Evolutionary conservation across 2,329 filamentous ascomycete species (phyloP).

Genomic region (Colletotrichum somersetense): DNA sequence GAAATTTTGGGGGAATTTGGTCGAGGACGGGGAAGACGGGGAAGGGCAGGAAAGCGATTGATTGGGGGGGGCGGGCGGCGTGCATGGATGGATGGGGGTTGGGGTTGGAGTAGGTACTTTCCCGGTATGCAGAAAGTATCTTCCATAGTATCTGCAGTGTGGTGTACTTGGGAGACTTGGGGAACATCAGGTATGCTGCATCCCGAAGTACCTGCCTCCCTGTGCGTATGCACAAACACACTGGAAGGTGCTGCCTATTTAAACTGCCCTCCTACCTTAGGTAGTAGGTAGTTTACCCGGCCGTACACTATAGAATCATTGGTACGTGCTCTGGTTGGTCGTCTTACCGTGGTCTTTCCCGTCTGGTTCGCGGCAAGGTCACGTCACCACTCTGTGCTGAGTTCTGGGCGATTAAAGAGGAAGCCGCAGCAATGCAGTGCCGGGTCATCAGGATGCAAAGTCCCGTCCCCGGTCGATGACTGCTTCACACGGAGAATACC

Average conservation of each 20-base stretch:
- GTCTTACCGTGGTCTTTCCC: not conserved
- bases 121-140: not conserved
- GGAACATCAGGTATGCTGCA: not conserved
- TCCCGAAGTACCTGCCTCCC: not conserved
- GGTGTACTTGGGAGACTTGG: not conserved
- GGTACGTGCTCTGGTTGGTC: not conserved
- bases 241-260: not conserved
- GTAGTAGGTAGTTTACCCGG: too few relatives aligned
- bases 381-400: not conserved
- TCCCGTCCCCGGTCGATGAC: too few relatives aligned
- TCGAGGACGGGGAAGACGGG: constrained; percentile 3
- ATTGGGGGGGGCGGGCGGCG: too few relatives aligned
- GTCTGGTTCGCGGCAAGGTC: not conserved
- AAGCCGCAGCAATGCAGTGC: not conserved
- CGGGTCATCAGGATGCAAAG: not conserved
- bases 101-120: not conserved
- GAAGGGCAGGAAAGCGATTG: not conserved
- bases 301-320: not conserved
- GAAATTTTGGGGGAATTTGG: not conserved
- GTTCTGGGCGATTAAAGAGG: not conserved
- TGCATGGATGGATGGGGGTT: not conserved
- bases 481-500: too few relatives aligned
- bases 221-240: not conserved
- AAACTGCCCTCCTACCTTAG: too few relatives aligned
- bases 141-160: not conserved